phyloP scores from a whole-genome alignment of 2,329 filamentous ascomycete species.

The Phaeosphaeriaceae sp. region DNA sequence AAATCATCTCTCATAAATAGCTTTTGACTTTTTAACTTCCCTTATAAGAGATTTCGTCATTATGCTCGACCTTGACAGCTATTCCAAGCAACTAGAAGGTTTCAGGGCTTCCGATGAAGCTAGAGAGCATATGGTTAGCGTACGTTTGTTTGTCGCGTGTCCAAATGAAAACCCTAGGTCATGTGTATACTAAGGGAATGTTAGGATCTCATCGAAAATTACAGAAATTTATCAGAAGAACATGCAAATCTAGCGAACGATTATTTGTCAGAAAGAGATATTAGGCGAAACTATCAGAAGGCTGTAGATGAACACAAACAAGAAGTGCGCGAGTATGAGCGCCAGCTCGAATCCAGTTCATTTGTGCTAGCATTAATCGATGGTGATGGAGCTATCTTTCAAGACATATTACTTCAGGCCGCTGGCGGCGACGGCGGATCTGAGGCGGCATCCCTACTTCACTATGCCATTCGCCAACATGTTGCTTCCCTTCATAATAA shows the following conservation, averaged over 20 bases:
- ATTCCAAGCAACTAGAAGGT: conserved; percentile 36
- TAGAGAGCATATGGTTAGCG: conserved; percentile 43
- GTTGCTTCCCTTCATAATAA: conserved; percentile 50
- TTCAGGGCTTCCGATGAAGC: conserved; percentile 47
- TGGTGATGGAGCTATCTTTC: conserved; percentile 58
- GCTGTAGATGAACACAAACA: conserved; percentile 26
- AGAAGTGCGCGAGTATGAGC: conserved; percentile 27
- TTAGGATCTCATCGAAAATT: conserved; percentile 41
- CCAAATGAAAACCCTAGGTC: neutral
- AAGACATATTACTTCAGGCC: conserved; percentile 51
- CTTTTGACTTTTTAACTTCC: neutral
- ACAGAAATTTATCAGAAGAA: conserved; percentile 30
- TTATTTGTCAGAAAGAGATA: conserved; percentile 39
- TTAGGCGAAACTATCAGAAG: conserved; percentile 40
- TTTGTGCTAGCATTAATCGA: conserved; percentile 57
- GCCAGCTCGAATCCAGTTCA: conserved; percentile 44
- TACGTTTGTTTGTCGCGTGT: conserved; percentile 21
- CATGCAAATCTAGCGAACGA: conserved; percentile 38
- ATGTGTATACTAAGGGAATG: conserved; percentile 24
- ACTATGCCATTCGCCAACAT: conserved; percentile 51
- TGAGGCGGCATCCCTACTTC: conserved; percentile 53
- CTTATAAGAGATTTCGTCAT: neutral
- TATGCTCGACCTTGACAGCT: conserved; percentile 31
- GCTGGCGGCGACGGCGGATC: conserved; percentile 53
- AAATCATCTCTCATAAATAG: neutral